Evolutionary conservation across 257 asterid genomes (phyloP).

Genomic region (Ilex asprella): DNA sequence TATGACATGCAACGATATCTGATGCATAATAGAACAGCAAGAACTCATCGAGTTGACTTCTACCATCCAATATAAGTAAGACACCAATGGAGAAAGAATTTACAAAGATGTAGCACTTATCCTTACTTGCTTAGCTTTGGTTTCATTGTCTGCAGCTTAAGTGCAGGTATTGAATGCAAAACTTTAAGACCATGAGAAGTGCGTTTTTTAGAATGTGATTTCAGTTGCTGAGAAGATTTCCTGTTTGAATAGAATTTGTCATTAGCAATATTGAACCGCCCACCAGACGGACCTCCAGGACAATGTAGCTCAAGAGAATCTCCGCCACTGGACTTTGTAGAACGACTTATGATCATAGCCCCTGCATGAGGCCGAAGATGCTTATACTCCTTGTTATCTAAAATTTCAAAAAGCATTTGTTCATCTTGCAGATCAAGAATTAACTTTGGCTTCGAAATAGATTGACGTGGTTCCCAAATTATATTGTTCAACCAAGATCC

Average conservation of each 20-base stretch:
- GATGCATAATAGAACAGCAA: neutral
- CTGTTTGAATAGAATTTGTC: slow-evolving; percentile 87
- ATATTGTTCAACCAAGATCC: slow-evolving; percentile 88
- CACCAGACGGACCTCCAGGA: slow-evolving; percentile 57
- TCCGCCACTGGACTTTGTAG: slow-evolving; percentile 42
- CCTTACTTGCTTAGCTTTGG: slow-evolving; percentile 94
- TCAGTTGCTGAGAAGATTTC: slow-evolving; percentile 88
- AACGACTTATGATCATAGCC: slow-evolving; percentile 79
- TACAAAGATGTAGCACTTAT: slow-evolving; percentile 10
- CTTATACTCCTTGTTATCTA: slow-evolving; percentile 53
- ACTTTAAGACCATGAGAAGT: slow-evolving; percentile 85
- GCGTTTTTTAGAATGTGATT: slow-evolving; percentile 91
- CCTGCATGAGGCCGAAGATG: slow-evolving; percentile 81
- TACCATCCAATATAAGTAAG: neutral
- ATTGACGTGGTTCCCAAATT: slow-evolving; percentile 75
- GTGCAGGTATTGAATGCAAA: slow-evolving; percentile 94
- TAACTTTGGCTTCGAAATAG: slow-evolving; percentile 62
- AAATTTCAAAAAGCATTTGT: slow-evolving; percentile 94
- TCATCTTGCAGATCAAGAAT: slow-evolving; percentile 92
- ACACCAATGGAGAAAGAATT: slow-evolving; percentile 12
- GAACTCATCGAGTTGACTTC: neutral
- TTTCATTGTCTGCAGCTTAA: slow-evolving; percentile 92
- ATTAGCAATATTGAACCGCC: slow-evolving; percentile 84
- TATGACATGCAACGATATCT: too few relatives aligned
- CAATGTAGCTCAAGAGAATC: slow-evolving; percentile 59